Base-by-base conservation (phyloP, 768 basidiomycete species). In the Tubosaeta sp. region DNA sequence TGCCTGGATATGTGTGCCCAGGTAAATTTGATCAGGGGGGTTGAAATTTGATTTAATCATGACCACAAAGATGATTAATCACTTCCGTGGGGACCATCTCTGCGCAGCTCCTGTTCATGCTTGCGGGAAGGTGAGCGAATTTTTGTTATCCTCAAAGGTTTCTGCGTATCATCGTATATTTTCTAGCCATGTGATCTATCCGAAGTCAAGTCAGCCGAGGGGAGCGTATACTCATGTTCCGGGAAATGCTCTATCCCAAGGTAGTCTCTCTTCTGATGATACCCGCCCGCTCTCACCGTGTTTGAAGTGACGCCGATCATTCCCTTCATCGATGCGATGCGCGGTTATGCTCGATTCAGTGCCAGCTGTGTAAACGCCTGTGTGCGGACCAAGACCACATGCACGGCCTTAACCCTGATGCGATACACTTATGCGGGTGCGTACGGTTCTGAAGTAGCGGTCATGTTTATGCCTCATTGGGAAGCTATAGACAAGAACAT, bases 351-450 rank as follows among this genome's bases (percentile, higher is more conserved):
- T 82, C 83, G 0, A 56, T 81, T 9, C 54, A 63, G 3, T 85
- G 83, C 57, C 70, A 78, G 47, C 63, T 85, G 4, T 85, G 84
- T 60, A 78, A 73, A 22, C 22, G 22, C 22, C 22, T 22, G 22
- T 22, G 22, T 22, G 22, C 22, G 3, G 22, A 22, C 22, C 57
- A 59, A 19, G 63, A 80, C 51, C 84, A 84, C 66, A 67, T 84
- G 41, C 83, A 85, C 48, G 80, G 74, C 1, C 66, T 82, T 5
- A 59, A 72, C 19, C 48, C 56, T 1, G 60, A 50, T 5, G 66
- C 70, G 0, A 52, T 75, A 25, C 83, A 85, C 67, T 72, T 85
- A 32, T 85, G 83, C 71, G 82, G 82, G 83, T 54, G 72, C 33
- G 65, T 59, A 16, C 43, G 4, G 26, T 19, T 11, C 6, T 12